Conservation (phyloP, 179 eudicot species). For the Spinacia oleracea region DNA sequence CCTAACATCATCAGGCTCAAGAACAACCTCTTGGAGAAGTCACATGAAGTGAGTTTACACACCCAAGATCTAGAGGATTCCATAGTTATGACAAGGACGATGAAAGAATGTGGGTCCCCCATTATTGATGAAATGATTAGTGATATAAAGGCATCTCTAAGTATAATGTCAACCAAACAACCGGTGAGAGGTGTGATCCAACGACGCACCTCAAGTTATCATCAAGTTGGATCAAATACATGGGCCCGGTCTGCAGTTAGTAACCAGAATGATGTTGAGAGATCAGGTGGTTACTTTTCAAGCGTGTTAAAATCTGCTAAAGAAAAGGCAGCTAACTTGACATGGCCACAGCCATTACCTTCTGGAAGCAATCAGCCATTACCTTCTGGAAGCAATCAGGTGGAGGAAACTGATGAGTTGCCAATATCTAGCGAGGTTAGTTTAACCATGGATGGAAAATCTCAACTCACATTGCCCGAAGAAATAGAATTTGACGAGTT, state of each 20-base stretch:
- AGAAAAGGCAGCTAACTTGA: constrained; percentile 48
- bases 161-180: constrained; percentile 58
- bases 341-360: constrained; percentile 28
- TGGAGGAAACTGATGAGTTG: constrained; percentile 44
- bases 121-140: constrained; percentile 70
- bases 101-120: constrained; percentile 76
- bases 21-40: constrained; percentile 47
- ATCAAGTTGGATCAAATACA: constrained; percentile 40
- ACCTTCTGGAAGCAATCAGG: constrained; percentile 15
- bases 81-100: constrained; percentile 56
- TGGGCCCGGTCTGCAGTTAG: constrained; percentile 44
- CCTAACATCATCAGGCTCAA: constrained; percentile 71
- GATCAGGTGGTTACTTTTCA: constrained; percentile 48
- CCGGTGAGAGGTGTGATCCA: constrained; percentile 54
- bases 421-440: constrained; percentile 48
- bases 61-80: constrained; percentile 87
- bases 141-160: constrained; percentile 60
- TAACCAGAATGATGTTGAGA: constrained; percentile 38
- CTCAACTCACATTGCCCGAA: constrained; percentile 30
- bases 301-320: constrained; percentile 59
- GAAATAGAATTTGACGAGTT: constrained; percentile 59
- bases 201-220: constrained; percentile 42
- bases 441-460: constrained; percentile 26
- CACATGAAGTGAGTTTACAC: constrained; percentile 63
- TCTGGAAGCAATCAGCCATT: constrained; percentile 21